These are phyloP conservation scores for Ricinus communis DNA, from an alignment of 345 rosid species.

Conservation along the genomic window DNA sequence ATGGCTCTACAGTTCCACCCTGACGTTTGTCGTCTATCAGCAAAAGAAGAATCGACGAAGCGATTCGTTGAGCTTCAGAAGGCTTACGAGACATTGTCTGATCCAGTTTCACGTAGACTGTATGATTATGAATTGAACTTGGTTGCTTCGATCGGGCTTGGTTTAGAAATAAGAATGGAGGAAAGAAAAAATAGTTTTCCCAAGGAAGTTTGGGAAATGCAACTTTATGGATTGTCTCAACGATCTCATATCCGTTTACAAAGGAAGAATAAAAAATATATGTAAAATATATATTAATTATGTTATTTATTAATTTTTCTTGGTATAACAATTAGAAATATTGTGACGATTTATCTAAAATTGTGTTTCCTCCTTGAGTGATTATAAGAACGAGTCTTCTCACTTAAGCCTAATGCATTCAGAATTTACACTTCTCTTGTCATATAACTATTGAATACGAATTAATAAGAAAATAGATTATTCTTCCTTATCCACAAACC, in stretches of 20 bases:
- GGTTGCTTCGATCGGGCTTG: constrained; percentile 7
- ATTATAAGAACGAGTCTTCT: no score
- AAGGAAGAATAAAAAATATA: constrained; percentile 14
- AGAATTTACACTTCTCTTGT: no score
- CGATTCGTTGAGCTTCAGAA: constrained; percentile 40
- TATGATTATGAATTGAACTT: constrained; percentile 35
- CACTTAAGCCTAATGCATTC: no score
- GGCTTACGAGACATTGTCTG: constrained; percentile 46
- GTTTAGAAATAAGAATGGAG: constrained; percentile 5
- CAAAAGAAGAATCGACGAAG: constrained; percentile 32
- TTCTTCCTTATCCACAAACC: no score
- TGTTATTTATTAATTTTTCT: no score
- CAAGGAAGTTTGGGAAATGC: constrained; percentile 37
- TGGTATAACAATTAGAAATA: no score
- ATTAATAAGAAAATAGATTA: no score
- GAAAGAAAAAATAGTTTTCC: constrained; percentile 16
- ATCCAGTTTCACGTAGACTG: constrained; percentile 29
- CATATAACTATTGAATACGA: no score
- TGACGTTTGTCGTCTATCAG: constrained; percentile 36
- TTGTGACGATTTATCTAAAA: no score
- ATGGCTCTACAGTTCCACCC: constrained; percentile 45
- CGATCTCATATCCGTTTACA: constrained; percentile 24
- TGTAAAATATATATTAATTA: background rate
- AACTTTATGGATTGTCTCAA: constrained; percentile 33
- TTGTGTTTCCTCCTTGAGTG: no score